Evolutionary conservation across 768 basidiomycete genomes (phyloP), one percentile per base, ranked within the genome.

Genomic region (Nevesoporus exiguus): DNA sequence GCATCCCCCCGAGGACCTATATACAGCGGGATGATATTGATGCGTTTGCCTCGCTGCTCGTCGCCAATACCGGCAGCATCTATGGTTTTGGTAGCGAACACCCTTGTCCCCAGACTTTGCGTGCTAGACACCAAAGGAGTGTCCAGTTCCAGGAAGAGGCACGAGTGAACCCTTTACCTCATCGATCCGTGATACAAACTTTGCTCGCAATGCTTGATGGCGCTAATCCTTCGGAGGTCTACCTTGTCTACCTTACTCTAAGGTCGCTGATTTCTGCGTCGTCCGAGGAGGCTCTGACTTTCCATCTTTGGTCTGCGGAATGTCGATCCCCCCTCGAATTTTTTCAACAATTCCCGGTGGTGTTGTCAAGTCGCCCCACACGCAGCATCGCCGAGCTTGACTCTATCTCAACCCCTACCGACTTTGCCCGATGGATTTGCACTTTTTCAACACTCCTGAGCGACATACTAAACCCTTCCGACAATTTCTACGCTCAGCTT

Each of bases 401-500:
- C 65, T 76, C 49, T 21, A 59, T 42, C 54, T 52, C 76, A 14
- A 72, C 78, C 19, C 58, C 80, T 1, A 63, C 61, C 6, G 75
- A 84, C 49, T 91, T 87, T 63, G 45, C 74, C 24, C 61, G 54
- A 29, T 95, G 92, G 92, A 78, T 92, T 19, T 73, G 77, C 3
- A 69, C 72, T 13, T 58, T 91, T 15, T 76, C 87, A 1, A 75
- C 73, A 0, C 68, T 87, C 17, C 66, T 94, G 29, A 77, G 78
- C 52, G 81, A 85, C 45, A 67, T 80, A 19, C 73, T 93, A n/a
- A 76, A 82, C 15, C 60, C 61, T 7, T 66, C 66, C 21, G 82
- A 83, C 61, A 58, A 73, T 0, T 89, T 93, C 68, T 97, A 85
- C 62, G 81, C 79, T 8, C 86, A 88, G 47, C 73, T 97, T 1